Conservation (phyloP, 2,329 filamentous ascomycete species). For the Pseudogymnoascus sp. region DNA sequence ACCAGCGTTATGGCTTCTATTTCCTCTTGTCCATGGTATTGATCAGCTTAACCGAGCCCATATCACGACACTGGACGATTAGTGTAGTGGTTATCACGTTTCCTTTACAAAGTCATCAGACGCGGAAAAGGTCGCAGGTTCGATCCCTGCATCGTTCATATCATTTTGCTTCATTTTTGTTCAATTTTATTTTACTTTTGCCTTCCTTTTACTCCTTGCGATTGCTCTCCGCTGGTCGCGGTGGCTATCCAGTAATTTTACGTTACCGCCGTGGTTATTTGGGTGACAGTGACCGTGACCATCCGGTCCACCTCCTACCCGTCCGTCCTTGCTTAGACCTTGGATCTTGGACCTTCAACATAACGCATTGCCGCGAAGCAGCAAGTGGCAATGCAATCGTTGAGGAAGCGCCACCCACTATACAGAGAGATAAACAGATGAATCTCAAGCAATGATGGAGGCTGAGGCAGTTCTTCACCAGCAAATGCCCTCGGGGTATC, state of each 20-base stretch:
- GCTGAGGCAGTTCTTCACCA: slow-evolving; percentile 12
- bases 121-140: slow-evolving; percentile 15
- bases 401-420: slow-evolving; percentile 3
- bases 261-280: neutral
- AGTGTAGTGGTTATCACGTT: slow-evolving; percentile 14
- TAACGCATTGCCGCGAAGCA: neutral
- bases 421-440: neutral
- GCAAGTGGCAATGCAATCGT: neutral
- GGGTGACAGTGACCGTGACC: neutral
- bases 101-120: slow-evolving; percentile 13
- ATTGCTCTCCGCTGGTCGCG: neutral
- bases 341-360: neutral
- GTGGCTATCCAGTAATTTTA: neutral
- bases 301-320: neutral
- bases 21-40: neutral
- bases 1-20: neutral
- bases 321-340: neutral
- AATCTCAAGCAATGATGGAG: slow-evolving; percentile 2
- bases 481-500: slow-evolving; percentile 24
- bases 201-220: neutral
- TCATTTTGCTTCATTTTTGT: slow-evolving; percentile 7
- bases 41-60: neutral
- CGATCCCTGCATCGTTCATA: slow-evolving; percentile 15
- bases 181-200: slow-evolving; percentile 6
- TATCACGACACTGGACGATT: slow-evolving; percentile 5